phyloP scores from a whole-genome alignment of 306 rosid species.

The Neltuma alba region DNA sequence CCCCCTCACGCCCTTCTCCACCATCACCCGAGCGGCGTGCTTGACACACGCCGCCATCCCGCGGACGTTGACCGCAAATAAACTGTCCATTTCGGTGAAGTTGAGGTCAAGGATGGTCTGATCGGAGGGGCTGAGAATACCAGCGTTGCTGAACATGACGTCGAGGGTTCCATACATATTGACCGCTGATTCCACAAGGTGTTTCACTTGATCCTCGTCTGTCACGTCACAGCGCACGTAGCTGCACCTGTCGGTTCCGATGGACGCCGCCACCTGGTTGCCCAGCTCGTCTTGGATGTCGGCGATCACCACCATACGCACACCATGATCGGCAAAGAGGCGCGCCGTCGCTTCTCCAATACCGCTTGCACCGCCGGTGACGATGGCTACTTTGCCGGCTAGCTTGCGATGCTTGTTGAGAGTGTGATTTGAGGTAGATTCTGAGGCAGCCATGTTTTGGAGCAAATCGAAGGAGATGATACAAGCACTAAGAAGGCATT shows the following conservation, averaged over 20 bases:
- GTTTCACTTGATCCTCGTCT: slow-evolving; percentile 53
- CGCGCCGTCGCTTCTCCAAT: slow-evolving; percentile 64
- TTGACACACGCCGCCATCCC: slow-evolving; percentile 61
- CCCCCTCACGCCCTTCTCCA: slow-evolving; percentile 48
- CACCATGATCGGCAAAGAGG: slow-evolving; percentile 47
- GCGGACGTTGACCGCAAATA: slow-evolving; percentile 43
- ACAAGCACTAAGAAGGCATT: background rate
- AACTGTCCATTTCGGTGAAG: slow-evolving; percentile 38
- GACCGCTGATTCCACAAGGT: slow-evolving; percentile 42
- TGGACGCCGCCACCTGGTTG: slow-evolving; percentile 43
- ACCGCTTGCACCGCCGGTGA: slow-evolving; percentile 74
- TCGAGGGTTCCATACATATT: slow-evolving; percentile 43
- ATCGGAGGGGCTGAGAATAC: slow-evolving; percentile 17
- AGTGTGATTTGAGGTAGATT: background rate
- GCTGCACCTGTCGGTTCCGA: slow-evolving; percentile 43
- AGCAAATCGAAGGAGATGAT: background rate
- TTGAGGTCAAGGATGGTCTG: slow-evolving; percentile 51
- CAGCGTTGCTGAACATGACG: slow-evolving; percentile 70
- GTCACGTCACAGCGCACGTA: slow-evolving; percentile 62
- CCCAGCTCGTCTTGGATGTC: slow-evolving; percentile 60
- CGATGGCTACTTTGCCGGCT: slow-evolving; percentile 53
- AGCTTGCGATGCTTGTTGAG: slow-evolving; percentile 21
- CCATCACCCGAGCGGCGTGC: slow-evolving; percentile 63
- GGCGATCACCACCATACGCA: slow-evolving; percentile 51
- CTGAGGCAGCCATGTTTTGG: background rate